Percentiles rank a stretch among this genome's conserved stretches.
These are phyloP conservation scores for Pseudonitzschia multistriata DNA, from an alignment of 108 stramenopile genomes.

Conservation along the genomic window DNA sequence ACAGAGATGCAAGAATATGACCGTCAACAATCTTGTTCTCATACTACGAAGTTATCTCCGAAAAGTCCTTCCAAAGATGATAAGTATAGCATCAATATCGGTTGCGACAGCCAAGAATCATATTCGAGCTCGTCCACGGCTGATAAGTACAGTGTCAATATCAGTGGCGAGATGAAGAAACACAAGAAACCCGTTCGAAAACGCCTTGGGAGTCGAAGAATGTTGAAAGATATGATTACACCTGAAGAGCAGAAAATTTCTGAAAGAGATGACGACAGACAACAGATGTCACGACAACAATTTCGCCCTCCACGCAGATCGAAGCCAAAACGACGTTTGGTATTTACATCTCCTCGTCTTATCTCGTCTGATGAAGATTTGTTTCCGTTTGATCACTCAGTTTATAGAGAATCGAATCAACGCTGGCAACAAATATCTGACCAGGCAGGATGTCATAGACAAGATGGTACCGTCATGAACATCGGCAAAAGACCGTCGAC, in stretches of 20 bases:
- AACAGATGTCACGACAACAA: neutral
- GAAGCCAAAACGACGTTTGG: neutral
- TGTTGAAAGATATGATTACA: conserved; percentile 3
- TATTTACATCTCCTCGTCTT: conserved; percentile 23
- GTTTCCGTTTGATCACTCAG: conserved; percentile 16
- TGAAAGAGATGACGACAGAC: neutral
- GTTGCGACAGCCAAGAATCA: neutral
- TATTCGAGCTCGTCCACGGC: too few relatives aligned
- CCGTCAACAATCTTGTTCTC: too few relatives aligned
- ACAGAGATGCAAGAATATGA: too few relatives aligned
- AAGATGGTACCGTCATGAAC: conserved; percentile 22
- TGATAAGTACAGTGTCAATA: neutral
- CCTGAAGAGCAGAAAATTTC: neutral
- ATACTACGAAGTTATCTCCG: too few relatives aligned
- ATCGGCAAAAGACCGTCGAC: conserved; percentile 10
- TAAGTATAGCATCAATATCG: conserved; percentile 1
- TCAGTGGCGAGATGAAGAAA: neutral
- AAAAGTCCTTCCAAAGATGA: too few relatives aligned
- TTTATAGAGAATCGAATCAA: conserved; percentile 8
- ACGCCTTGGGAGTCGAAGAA: conserved; percentile 9
- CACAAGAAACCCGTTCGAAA: neutral
- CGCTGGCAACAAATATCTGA: conserved; percentile 39
- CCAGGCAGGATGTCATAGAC: conserved; percentile 43
- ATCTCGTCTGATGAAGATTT: conserved; percentile 17
- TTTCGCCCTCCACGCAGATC: neutral